A percentile compares a stretch with the other conserved stretches of the same genome.
phyloP scores from a whole-genome alignment of 169 alveolate genomes.

The Eimeria mitis region DNA sequence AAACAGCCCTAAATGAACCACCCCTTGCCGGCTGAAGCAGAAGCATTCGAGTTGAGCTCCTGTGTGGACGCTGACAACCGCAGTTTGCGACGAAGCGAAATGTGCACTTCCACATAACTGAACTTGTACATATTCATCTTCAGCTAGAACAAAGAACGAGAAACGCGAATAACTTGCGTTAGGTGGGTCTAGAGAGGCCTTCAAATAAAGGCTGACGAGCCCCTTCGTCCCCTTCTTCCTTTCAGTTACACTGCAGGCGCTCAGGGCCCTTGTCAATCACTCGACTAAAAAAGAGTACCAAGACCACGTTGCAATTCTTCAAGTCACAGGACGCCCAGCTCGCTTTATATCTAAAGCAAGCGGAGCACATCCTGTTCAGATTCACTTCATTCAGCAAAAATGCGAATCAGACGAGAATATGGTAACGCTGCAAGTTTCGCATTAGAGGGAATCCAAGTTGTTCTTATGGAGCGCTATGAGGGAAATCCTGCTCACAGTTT shows the following conservation, averaged over 20 bases:
- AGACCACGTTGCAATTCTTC: too few relatives aligned
- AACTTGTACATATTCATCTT: neutral
- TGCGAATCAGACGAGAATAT: neutral
- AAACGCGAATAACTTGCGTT: neutral
- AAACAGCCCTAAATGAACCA: neutral
- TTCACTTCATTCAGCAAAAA: neutral
- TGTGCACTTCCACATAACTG: too few relatives aligned
- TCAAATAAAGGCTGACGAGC: neutral
- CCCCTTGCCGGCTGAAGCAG: neutral
- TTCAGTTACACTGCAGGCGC: neutral
- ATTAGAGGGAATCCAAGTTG: neutral
- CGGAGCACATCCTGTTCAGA: neutral
- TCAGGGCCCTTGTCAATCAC: neutral
- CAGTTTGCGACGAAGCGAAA: neutral
- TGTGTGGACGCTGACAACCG: neutral
- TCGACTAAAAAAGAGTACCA: too few relatives aligned
- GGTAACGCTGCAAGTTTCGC: neutral
- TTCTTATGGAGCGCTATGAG: neutral
- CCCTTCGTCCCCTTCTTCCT: neutral
- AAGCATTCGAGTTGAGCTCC: neutral
- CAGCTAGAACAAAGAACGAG: neutral
- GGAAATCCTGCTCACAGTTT: neutral
- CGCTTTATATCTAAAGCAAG: neutral
- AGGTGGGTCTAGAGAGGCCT: neutral
- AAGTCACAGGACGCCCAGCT: neutral